These are phyloP conservation scores for Ananas comosus DNA, from an alignment of 176 grass and related monocot species.

Conservation along the genomic window DNA sequence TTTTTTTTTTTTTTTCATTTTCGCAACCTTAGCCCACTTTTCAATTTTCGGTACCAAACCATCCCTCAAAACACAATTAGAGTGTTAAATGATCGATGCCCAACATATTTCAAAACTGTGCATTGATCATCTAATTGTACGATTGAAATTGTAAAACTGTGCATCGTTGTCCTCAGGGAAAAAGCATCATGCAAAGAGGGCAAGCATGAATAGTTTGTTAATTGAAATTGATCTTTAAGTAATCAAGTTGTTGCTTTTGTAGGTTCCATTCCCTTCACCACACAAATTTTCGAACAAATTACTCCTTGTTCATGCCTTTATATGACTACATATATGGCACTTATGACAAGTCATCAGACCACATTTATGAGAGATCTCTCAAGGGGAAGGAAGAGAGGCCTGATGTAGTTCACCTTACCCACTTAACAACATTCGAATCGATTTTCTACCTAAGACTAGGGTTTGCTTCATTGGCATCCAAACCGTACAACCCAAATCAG, in stretches of 20 bases:
- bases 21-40: too few relatives aligned
- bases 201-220: not conserved
- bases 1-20: too few relatives aligned
- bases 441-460: conserved; percentile 38
- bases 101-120: too few relatives aligned
- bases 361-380: conserved; percentile 40
- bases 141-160: too few relatives aligned
- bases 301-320: conserved; percentile 68
- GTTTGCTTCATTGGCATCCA: conserved; percentile 37
- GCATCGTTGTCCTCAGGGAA: too few relatives aligned
- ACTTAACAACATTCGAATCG: conserved; percentile 38
- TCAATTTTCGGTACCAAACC: too few relatives aligned
- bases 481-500: conserved; percentile 11
- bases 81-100: too few relatives aligned
- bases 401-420: conserved; percentile 70
- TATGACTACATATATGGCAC: conserved; percentile 67
- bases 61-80: too few relatives aligned
- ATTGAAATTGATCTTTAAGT: not conserved
- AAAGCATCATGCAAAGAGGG: too few relatives aligned
- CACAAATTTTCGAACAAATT: conserved; percentile 66
- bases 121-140: too few relatives aligned
- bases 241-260: not conserved
- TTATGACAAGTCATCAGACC: conserved; percentile 44
- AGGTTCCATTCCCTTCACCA: conserved; percentile 77
- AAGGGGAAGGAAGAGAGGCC: conserved; percentile 11